A percentile compares a stretch with the other conserved stretches of the same genome.
These are phyloP conservation scores for Annulohypoxylon bovei DNA, from an alignment of 495 filamentous ascomycete genomes.

Conservation along the genomic window DNA sequence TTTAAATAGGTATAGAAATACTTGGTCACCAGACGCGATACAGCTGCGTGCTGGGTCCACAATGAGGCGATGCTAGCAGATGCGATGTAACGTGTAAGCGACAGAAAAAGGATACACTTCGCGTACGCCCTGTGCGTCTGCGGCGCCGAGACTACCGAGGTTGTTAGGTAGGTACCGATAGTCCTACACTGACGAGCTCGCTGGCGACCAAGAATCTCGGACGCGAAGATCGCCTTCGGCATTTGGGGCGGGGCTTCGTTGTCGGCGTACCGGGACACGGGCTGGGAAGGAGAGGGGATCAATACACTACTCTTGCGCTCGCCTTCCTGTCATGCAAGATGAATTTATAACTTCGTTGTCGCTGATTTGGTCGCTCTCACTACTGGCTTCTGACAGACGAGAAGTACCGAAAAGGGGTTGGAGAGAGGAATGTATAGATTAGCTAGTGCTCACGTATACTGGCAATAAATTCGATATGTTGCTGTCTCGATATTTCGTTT, in stretches of 20 bases:
- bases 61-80: background rate
- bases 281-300: background rate
- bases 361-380: too few species aligned
- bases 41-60: constrained; percentile 7
- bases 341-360: too few species aligned
- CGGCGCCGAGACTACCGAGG: constrained; percentile 2
- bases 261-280: background rate
- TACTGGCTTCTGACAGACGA: too few species aligned
- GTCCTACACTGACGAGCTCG: background rate
- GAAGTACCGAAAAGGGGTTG: too few species aligned
- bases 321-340: background rate
- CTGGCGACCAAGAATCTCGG: background rate
- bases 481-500: too few species aligned
- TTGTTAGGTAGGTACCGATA: too few species aligned
- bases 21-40: background rate
- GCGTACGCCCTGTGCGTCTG: background rate
- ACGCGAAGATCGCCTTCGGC: background rate
- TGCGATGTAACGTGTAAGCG: constrained; percentile 36
- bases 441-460: background rate
- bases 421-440: too few species aligned
- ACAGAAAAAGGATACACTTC: constrained; percentile 3
- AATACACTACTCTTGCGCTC: background rate
- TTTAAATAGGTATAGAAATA: background rate
- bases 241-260: background rate
- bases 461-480: too few species aligned